Percentiles rank a stretch among this genome's conserved stretches.
These are phyloP conservation scores for Hortaea werneckii DNA, from an alignment of 2,329 filamentous ascomycete genomes.

Conservation along the genomic window DNA sequence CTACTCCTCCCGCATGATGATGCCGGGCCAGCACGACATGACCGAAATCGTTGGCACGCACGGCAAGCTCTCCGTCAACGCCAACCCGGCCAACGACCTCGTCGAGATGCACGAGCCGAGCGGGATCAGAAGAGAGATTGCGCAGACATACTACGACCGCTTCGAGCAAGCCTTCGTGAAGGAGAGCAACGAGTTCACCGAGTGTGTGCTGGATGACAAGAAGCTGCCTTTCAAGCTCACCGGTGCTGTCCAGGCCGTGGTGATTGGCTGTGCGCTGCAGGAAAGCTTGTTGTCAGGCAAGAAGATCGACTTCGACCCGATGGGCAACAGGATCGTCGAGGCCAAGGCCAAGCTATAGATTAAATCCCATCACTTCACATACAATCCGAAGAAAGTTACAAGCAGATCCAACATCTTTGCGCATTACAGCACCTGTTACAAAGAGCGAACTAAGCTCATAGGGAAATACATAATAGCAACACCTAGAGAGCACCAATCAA, in stretches of 20 bases:
- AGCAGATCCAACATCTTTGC: too few relatives aligned
- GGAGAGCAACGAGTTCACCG: constrained; percentile 55
- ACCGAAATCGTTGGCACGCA: constrained; percentile 59
- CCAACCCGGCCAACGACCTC: constrained; percentile 45
- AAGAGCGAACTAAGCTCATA: too few relatives aligned
- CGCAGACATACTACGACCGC: constrained; percentile 51
- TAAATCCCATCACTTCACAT: neutral
- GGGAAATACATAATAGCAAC: too few relatives aligned
- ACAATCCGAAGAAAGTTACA: too few relatives aligned
- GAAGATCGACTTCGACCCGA: constrained; percentile 47
- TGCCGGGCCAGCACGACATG: constrained; percentile 55
- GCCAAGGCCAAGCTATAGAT: constrained; percentile 10
- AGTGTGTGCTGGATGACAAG: constrained; percentile 46
- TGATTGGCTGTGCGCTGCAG: constrained; percentile 46
- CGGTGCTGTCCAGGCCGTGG: constrained; percentile 49
- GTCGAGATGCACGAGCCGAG: constrained; percentile 45
- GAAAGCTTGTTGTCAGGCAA: constrained; percentile 34
- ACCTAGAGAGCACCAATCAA: too few relatives aligned
- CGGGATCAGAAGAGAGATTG: constrained; percentile 51
- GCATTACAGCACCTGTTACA: too few relatives aligned
- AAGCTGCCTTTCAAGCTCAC: constrained; percentile 46
- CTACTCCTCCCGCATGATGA: constrained; percentile 57
- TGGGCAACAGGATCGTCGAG: constrained; percentile 35
- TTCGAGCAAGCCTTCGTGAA: constrained; percentile 55
- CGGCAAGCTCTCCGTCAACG: constrained; percentile 54